Evolutionary conservation across 345 rosid species (phyloP), one percentile per base, ranked within the genome.

Genomic region (Bruguiera sexangula): DNA sequence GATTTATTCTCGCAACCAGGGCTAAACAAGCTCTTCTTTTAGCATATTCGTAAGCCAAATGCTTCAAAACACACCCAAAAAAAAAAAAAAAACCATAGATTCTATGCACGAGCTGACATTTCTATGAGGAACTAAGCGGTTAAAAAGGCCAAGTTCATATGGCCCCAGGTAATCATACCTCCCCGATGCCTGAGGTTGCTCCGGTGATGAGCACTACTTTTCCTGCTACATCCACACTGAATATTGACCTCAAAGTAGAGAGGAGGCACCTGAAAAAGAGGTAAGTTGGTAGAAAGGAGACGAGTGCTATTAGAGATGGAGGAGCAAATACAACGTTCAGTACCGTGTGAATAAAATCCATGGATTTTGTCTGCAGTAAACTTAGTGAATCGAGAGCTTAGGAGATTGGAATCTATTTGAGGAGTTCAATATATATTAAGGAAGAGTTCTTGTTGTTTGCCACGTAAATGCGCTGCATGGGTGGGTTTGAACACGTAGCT

Each of bases 181-280:
- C 81, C 26, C 91, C 95, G 20, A 89, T 82, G 63, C 89, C 93
- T 0, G 93, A 89, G 63, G 91, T 85, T 60, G 88, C 93, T 36
- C 89, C 88, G 26, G 91, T 81, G 72, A 87, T 81, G 53, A 89
- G 79, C 46, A 86, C 74, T 0, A 87, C 93, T 85, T 89, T 87
- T 57, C 95, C 91, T 24, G 85, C 73, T 2, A 87, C 75, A 69
- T 89, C 75, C 71, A 86, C 85, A 0, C 63, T 62, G 80, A 78
- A 80, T 0, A 85, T 6, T 52, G 72, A 57, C 30, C 70, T 72
- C 57, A 2, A 67, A 31, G 65, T 43, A 66, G 78, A 73, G 60
- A 71, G 30, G 24, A 67, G 70, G 51, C 61, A 67, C 71, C 81
- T 85, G 64, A 82, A 58, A 62, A 75, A 68, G 24, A 79, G 79